Base-by-base conservation (phyloP, 139 green algal species). In the Chlamydomonas incerta region DNA sequence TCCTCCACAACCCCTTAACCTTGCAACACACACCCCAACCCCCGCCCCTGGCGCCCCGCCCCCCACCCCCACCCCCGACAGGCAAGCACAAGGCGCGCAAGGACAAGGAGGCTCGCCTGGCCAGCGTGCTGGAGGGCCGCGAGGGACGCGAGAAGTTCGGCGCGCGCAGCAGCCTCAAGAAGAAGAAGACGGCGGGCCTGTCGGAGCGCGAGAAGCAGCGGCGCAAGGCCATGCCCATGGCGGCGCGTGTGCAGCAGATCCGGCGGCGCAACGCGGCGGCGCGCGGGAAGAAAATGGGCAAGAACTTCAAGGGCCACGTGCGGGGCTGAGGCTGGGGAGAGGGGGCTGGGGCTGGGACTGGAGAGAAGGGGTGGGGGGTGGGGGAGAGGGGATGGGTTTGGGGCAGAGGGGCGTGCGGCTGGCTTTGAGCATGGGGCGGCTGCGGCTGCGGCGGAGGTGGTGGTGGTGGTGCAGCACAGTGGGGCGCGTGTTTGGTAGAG, bases 131-230 rank as follows among this genome's bases (percentile, higher is more conserved):
- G 67, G 91, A 93, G 72, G 97, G 97, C 0, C 91, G 97, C 3
- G 96, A 99, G 91, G 97, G 94, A 2, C 91, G 97, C 17, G 94
- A 94, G 29, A 92, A 93, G 55, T 99, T 97, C 88, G 94, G 94
- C 8, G 83, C 94, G 4, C 89, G 89, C 6, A 90, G 88, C 33
- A 95, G 93, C 65, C 89, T 95, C 69, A 99, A 99, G 95, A 96
- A 95, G 91, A 80, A 92, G 47, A 94, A 94, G 88, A 92, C 82
- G 23, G 88, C 85, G 33, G 96, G 96, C 29, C 86, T 94, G 31
- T 96, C 87, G 75, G 98, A 99, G 90, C 89, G 89, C 29, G 89
- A 99, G 92, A 99, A 99, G 93, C 90, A 96, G 76, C 96, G 96
- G 75, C 87, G 76, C 55, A 98, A 98, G 94, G 82, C 77, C 15